Percentiles rank a stretch among this genome's conserved stretches.
Conservation (phyloP, 306 rosid species). For the Sesbania bispinosa region DNA sequence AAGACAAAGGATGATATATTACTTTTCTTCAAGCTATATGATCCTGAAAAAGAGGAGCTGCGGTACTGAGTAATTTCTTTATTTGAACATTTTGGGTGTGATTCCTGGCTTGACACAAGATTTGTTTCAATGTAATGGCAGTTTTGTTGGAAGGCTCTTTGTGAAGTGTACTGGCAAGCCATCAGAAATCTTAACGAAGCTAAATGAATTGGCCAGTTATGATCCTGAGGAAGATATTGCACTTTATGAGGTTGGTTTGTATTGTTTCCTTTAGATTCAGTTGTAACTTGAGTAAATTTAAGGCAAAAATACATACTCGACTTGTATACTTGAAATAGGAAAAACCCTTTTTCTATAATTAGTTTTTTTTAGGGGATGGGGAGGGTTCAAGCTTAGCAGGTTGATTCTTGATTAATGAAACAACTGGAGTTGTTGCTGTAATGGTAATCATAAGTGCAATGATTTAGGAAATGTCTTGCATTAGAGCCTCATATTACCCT, state of each 20-base stretch:
- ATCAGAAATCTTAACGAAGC: constrained; percentile 28
- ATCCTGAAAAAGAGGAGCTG: constrained; percentile 51
- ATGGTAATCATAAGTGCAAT: background rate
- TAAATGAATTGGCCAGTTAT: constrained; percentile 51
- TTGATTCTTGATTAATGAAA: background rate
- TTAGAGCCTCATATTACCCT: background rate
- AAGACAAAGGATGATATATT: constrained; percentile 49
- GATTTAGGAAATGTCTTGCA: background rate
- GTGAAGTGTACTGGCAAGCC: constrained; percentile 47
- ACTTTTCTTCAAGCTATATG: constrained; percentile 49
- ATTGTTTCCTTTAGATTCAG: background rate
- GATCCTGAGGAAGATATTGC: constrained; percentile 45
- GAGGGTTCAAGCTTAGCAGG: background rate
- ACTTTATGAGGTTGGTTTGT: constrained; percentile 49
- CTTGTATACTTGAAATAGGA: background rate
- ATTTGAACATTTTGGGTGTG: background rate
- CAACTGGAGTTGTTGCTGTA: background rate
- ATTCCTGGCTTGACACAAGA: background rate
- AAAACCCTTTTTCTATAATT: background rate
- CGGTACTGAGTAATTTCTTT: constrained; percentile 32
- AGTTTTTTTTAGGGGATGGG: background rate
- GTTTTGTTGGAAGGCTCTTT: constrained; percentile 48
- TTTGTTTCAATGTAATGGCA: constrained; percentile 26
- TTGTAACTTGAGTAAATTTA: background rate
- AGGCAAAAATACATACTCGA: background rate